These are phyloP conservation scores for Plasmodium vivax DNA, from an alignment of 169 alveolate species.

Conservation along the genomic window DNA sequence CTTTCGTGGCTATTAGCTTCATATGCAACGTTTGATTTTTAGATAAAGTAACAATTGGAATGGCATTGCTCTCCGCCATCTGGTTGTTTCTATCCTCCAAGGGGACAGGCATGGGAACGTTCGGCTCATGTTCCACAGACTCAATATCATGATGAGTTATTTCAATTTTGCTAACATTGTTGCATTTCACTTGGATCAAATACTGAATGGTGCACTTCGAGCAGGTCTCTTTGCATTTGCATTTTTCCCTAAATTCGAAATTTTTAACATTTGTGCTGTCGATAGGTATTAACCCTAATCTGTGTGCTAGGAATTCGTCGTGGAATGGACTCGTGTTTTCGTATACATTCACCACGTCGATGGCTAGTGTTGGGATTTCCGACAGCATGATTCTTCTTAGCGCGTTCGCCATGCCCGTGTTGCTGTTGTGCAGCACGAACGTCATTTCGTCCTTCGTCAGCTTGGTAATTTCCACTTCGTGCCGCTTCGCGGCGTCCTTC, in stretches of 20 bases:
- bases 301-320: slow-evolving; percentile 96
- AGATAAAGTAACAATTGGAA: slow-evolving; percentile 93
- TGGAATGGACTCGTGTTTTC: slow-evolving; percentile 96
- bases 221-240: slow-evolving; percentile 93
- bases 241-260: slow-evolving; percentile 92
- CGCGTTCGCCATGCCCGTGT: slow-evolving; percentile 95
- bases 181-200: slow-evolving; percentile 89
- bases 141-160: slow-evolving; percentile 89
- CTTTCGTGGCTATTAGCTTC: slow-evolving; percentile 95
- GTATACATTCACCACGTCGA: slow-evolving; percentile 94
- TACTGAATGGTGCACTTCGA: slow-evolving; percentile 93
- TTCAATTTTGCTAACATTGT: slow-evolving; percentile 89
- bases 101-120: slow-evolving; percentile 57
- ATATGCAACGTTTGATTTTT: slow-evolving; percentile 93
- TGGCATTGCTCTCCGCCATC: slow-evolving; percentile 86
- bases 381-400: slow-evolving; percentile 94
- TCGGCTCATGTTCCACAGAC: slow-evolving; percentile 80
- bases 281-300: slow-evolving; percentile 96
- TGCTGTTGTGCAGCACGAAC: slow-evolving; percentile 91
- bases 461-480: slow-evolving; percentile 83
- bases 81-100: slow-evolving; percentile 71
- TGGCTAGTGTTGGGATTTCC: slow-evolving; percentile 97
- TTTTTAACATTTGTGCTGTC: slow-evolving; percentile 90
- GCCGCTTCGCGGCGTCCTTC: slow-evolving; percentile 13
- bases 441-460: slow-evolving; percentile 81